Base-by-base conservation (phyloP, 1,284 basidiomycete genomes). In the Microbotryum silenes-acaulis region DNA sequence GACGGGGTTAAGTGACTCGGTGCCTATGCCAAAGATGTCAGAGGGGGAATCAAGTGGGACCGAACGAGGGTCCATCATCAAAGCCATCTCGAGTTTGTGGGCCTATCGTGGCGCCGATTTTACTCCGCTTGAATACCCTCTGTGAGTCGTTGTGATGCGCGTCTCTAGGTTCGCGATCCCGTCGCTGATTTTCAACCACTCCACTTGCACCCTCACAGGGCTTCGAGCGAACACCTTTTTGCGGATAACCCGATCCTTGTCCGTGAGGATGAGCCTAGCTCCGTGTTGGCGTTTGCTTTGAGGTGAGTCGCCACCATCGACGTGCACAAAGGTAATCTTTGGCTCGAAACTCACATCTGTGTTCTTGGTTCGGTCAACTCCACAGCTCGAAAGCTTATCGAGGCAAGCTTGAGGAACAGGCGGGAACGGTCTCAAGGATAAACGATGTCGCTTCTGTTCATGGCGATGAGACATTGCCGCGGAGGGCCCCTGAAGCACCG, bases 191-290 rank as follows among this genome's bases (percentile, higher is more conserved):
- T 2, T 51, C 45, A 12, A 21, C 33, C 14, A 3, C 3, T 14
- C 33, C 14, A 3, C 3, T 14, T 21, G n/a, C 31, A 18, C 14
- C 33, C 6, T 54, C 29, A 1, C 62, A 77, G 76, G 10, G 72
- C 74, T 18, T 74, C 78, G 0, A 74, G 77, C 0, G 91, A 94
- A 71, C 91, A 96, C 72, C 87, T 98, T 55, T 97, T 97, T 76
- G 83, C 90, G 33, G 94, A 97, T 73, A 93, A 91, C 18, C 86
- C 87, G 1, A 94, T 97, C 81, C 86, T 97, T 54, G 88, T 98
- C 29, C 84, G 96, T 25, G 94, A 93, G 54, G 93, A 97, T 74
- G 96, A 99, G 75, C 96, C 96, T 4, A 97, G 92, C 0, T 97
- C 92, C 10, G 96, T 98, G 71, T 94, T 98, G 67, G 94, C 96